Evolutionary conservation across 208 protist species (phyloP), one percentile per base, ranked within the genome.

Genomic region (Porcisia deanei): DNA sequence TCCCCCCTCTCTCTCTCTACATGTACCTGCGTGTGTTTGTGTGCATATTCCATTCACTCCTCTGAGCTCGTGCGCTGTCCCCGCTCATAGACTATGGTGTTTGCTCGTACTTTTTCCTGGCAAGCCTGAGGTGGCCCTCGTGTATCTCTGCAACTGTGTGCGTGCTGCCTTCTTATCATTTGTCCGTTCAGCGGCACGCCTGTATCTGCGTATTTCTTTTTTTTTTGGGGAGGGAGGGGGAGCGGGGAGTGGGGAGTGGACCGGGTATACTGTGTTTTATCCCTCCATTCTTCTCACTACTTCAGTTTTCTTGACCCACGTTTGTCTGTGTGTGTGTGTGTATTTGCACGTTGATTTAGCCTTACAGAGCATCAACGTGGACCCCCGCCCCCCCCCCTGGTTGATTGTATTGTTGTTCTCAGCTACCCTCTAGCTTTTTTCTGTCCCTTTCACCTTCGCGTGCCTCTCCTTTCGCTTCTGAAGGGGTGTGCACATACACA

Each of bases 361-460:
- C 37, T 37, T 43, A 49, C 45, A 22, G 10, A 52, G 47, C 10
- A 12, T 52, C 47, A 12, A 39, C 39, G 3, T 43, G 53, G 37
- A 49, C 57, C 6, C 57, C 8, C n/a, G 52, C 57, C 12, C 3
- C 22, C 34, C 20, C 22, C 37, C 68, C 37, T 18, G 30, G 3
- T 60, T 43, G 22, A 53, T 22, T 52, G 6, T 20, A 4, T 30
- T 10, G 41, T 39, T 30, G 16, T 54, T 5, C 43, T 45, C 20
- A 2, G 20, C 20, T 25, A 22, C 57, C 7, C 57, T 60, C 7
- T 30, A 37, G 22, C 25, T 22, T 30, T 60, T 22, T 30, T 60
- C 57, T 30, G 7, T 68, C 68, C 57, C 63, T 43, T 45, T 53
- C 43, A 39, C 64, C 76, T 76, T 67, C 63, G 34, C 79, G 47